Evolutionary conservation across 768 basidiomycete genomes (phyloP), one percentile per base, ranked within the genome.

Genomic region (Suillus subalutaceus): DNA sequence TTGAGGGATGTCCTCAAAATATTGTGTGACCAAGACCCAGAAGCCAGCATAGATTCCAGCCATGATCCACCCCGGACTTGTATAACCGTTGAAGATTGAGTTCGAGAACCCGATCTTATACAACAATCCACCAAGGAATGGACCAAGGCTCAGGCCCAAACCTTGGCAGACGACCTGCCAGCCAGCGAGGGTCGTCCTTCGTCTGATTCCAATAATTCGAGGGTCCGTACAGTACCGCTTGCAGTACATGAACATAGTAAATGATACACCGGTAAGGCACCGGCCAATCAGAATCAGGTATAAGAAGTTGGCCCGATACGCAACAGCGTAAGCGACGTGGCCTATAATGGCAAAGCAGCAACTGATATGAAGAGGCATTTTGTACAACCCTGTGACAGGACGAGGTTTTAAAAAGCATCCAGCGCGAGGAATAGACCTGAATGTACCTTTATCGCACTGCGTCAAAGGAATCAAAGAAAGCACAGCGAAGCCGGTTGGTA

Each of bases 251-350:
- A 85, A 89, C 35, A 83, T 79, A 4, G 86, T 83, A 72, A 88
- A 90, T 7, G 83, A 83, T 46, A 90, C 70, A 1, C 90, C 89
- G 43, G 79, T 81, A 38, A 90, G 84, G 62, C 88, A 85, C n/a
- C 90, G 87, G 6, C 88, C 89, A 41, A 90, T 81, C 67, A 92
- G 85, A 69, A 90, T 89, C 68, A 91, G 80, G 73, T 91, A 90
- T 13, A 91, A 83, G 72, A 80, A 87, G 71, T 85, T 79, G 38
- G 84, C 80, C 20, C 72, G 78, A 72, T 89, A 91, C 0, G 90
- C 90, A 40, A 85, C 74, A 16, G 83, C 88, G 71, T 90, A 89
- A 4, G 88, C 76, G 65, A 89, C 74, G 67, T 87, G 84, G 0
- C 89, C 90, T 23, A 87, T 56, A 60, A 90, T 75, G 32, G 84